Evolutionary conservation across 345 rosid genomes (phyloP).

Genomic region (Rhizophora mangle): DNA sequence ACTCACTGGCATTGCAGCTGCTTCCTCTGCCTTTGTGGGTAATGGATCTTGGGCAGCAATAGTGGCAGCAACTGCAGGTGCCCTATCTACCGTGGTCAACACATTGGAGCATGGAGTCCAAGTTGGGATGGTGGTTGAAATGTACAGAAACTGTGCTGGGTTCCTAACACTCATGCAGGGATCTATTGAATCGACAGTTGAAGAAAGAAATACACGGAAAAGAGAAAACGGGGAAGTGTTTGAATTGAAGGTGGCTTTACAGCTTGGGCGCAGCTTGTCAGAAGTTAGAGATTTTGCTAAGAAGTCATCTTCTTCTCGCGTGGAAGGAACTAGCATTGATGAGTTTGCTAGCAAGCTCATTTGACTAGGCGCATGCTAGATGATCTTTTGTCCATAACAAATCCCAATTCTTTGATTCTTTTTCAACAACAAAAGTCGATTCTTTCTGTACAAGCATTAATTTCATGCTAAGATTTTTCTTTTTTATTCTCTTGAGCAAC

Average conservation of each 20-base stretch:
- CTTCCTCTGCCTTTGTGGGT: conserved; percentile 22
- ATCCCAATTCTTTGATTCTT: conserved; percentile 6
- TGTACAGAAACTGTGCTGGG: conserved; percentile 51
- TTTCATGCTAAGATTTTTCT: not conserved
- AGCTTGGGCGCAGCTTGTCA: conserved; percentile 51
- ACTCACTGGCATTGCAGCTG: conserved; percentile 40
- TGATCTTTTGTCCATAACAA: not conserved
- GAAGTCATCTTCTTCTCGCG: conserved; percentile 17
- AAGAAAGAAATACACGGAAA: conserved; percentile 18
- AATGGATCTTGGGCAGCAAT: conserved; percentile 17
- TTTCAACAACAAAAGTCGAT: not conserved
- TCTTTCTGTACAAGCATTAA: not conserved
- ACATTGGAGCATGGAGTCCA: conserved; percentile 46
- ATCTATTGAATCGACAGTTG: conserved; percentile 24
- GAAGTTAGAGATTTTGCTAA: conserved; percentile 40
- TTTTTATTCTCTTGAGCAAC: not conserved
- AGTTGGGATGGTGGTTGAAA: conserved; percentile 57
- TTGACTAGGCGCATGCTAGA: conserved; percentile 1
- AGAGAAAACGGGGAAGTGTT: conserved; percentile 41
- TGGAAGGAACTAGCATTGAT: conserved; percentile 17
- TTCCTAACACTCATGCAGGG: conserved; percentile 34
- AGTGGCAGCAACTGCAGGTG: conserved; percentile 35
- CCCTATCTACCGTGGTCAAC: conserved; percentile 33
- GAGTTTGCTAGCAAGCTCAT: conserved; percentile 51
- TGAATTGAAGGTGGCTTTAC: conserved; percentile 38